These are phyloP conservation scores for Hirsutella minnesotensis DNA, from an alignment of 2,329 filamentous ascomycete genomes.

Conservation along the genomic window DNA sequence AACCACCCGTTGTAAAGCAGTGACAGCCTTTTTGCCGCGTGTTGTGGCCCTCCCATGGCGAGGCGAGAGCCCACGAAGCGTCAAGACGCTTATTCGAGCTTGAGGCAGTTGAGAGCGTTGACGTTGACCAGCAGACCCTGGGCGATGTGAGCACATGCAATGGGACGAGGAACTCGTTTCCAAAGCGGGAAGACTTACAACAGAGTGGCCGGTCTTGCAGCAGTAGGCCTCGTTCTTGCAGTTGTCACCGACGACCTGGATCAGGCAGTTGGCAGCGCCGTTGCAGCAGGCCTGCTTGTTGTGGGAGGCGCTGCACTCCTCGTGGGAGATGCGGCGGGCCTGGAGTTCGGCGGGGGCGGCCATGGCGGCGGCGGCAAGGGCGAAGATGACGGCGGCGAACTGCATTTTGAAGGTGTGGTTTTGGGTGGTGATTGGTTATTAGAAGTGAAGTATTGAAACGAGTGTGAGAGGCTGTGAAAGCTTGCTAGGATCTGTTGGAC, in stretches of 20 bases:
- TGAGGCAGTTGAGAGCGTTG: constrained; percentile 2
- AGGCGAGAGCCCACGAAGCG: neutral
- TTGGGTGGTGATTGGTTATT: neutral
- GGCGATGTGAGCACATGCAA: too few species aligned
- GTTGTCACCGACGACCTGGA: constrained; percentile 1
- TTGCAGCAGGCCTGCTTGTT: constrained; percentile 2
- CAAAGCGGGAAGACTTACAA: constrained; percentile 1
- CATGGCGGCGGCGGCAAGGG: constrained; percentile 2
- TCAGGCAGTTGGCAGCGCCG: constrained; percentile 1
- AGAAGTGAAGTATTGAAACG: neutral
- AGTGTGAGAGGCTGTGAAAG: neutral
- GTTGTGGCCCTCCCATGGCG: neutral
- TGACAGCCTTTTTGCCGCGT: neutral
- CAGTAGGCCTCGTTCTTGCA: constrained; percentile 3
- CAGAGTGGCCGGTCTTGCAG: constrained; percentile 1
- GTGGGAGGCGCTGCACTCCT: neutral
- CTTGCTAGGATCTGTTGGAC: neutral
- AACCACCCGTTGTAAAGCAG: neutral
- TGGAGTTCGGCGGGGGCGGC: constrained; percentile 1
- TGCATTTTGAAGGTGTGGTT: constrained; percentile 1
- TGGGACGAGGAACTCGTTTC: too few species aligned
- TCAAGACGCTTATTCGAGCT: neutral
- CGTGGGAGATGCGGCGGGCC: neutral
- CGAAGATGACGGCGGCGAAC: constrained; percentile 1
- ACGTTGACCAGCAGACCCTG: constrained; percentile 1